Conservation (phyloP, 768 basidiomycete species). For the Phaeolepiota aurea region DNA sequence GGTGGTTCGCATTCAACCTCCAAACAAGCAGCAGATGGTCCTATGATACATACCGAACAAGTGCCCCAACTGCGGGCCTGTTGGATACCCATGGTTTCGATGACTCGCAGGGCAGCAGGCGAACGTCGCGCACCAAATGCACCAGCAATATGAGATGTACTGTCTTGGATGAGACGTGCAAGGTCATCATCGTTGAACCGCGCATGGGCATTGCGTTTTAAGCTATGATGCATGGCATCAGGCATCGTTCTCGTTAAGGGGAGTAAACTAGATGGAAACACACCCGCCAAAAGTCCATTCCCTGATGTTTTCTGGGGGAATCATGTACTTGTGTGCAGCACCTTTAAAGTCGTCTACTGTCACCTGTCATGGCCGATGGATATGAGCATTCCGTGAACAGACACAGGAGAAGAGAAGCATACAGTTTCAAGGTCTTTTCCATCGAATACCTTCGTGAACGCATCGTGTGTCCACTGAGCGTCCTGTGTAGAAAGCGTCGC, state of each 20-base stretch:
- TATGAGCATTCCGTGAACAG: no score
- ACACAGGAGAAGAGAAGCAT: no score
- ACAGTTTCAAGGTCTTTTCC: constrained; percentile 30
- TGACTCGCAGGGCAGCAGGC: constrained; percentile 53
- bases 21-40: neutral
- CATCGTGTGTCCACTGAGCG: constrained; percentile 40
- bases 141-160: constrained; percentile 49
- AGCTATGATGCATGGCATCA: constrained; percentile 18
- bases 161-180: constrained; percentile 51
- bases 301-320: constrained; percentile 23
- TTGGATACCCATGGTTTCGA: constrained; percentile 65
- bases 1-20: constrained; percentile 4
- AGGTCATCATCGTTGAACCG: constrained; percentile 57
- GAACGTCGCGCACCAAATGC: constrained; percentile 66
- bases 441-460: constrained; percentile 37
- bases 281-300: constrained; percentile 52
- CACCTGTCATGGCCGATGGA: no score
- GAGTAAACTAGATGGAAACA: constrained; percentile 8
- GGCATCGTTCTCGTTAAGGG: neutral
- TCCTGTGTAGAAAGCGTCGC: constrained; percentile 49
- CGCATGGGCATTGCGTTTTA: constrained; percentile 42
- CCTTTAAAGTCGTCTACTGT: constrained; percentile 27
- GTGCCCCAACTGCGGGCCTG: constrained; percentile 61
- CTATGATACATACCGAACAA: constrained; percentile 47
- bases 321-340: constrained; percentile 20